Evolutionary conservation across 805 yeast genomes (phyloP), one percentile per base, ranked within the genome.

Genomic region (Myxozyma mucilagina): DNA sequence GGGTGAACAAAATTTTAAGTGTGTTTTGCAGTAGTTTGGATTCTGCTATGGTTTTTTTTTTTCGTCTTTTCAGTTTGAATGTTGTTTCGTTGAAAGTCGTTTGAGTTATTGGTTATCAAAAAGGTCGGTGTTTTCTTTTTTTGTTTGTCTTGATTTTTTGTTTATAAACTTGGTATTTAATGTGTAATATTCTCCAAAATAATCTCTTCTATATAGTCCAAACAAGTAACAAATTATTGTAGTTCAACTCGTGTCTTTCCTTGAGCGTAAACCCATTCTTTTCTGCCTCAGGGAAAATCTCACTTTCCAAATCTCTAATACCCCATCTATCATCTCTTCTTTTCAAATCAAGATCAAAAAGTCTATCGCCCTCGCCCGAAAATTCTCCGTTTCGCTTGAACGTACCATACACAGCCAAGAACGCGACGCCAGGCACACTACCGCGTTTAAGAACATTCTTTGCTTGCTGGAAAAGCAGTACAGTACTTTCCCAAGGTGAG

Each of bases 381-480:
- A 63, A 64, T 44, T 63, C 60, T 16, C 63, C 67, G 35, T 64
- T 51, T 7, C 60, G 56, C 44, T 58, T 57, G 39, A 64, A 64
- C 11, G 67, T 49, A 9, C 67, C 67, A 50, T 64, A 64, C 1
- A 63, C 57, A 4, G 63, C 66, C 11, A 64, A 20, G 20, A 55
- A 61, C 3, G 57, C 60, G n/a, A 32, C 24, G 4, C 48, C 54
- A n/a, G 51, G 41, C 3, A 39, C 24, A 11, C 14, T 45, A n/a
- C 54, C 32, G 7, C 48, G 31, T 14, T 36, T 45, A 38, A 61
- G 53, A 7, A 61, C 42, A 18, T 55, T 47, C 31, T 32, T 47
- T 10, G 60, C 61, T 20, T 57, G 49, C 11, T 24, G 24, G 43
- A 64, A 58, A 8, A 64, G 53, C 1, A 43, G 14, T 16, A 50